Evolutionary conservation across 768 basidiomycete species (phyloP).

Genomic region (Rhodotorula kratochvilovae): DNA sequence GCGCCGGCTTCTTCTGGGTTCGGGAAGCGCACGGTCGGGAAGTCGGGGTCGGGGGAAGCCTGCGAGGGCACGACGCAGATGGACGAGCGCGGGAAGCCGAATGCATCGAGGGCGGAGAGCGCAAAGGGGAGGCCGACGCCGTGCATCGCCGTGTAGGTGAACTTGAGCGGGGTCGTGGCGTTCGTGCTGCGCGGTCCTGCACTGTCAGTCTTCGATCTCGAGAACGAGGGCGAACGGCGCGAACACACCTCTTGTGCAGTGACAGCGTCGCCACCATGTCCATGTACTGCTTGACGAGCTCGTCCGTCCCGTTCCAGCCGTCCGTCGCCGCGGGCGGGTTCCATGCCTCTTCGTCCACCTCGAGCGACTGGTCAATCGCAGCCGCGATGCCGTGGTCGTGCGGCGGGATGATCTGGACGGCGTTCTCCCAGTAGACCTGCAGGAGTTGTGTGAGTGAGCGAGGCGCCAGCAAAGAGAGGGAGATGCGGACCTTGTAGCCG

Average conservation of each 20-base stretch:
- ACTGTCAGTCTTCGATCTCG: not conserved
- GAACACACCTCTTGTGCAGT: slow-evolving; percentile 4
- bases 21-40: slow-evolving; percentile 76
- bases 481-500: slow-evolving; percentile 68
- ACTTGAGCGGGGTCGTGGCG: slow-evolving; percentile 52
- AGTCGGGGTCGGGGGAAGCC: slow-evolving; percentile 71
- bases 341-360: slow-evolving; percentile 53
- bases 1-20: slow-evolving; percentile 86
- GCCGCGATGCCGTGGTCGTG: slow-evolving; percentile 73
- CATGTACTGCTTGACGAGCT: slow-evolving; percentile 62
- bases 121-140: slow-evolving; percentile 73
- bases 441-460: no score
- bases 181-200: slow-evolving; percentile 43
- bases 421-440: slow-evolving; percentile 35
- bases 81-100: slow-evolving; percentile 56
- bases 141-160: slow-evolving; percentile 87
- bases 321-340: slow-evolving; percentile 42
- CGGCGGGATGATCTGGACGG: slow-evolving; percentile 68
- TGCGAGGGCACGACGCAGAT: slow-evolving; percentile 62
- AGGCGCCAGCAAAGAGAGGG: not conserved
- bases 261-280: slow-evolving; percentile 47
- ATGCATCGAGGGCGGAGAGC: slow-evolving; percentile 56
- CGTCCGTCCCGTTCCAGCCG: slow-evolving; percentile 49
- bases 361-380: slow-evolving; percentile 61
- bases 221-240: not conserved